phyloP scores from a whole-genome alignment of 1,284 basidiomycete genomes.

The Marasmius fiardii region DNA sequence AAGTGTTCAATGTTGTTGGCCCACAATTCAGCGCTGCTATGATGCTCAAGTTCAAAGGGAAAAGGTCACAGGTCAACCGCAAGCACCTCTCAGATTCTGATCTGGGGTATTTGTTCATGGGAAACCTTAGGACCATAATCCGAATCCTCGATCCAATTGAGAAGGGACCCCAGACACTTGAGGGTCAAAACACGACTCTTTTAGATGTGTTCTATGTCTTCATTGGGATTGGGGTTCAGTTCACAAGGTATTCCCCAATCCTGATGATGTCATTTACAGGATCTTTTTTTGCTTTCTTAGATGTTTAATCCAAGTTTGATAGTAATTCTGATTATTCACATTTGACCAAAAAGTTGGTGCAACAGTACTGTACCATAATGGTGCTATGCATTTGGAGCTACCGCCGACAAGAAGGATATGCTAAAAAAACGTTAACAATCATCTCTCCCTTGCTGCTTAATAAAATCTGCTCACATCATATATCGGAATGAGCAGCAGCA shows the following conservation, averaged over 20 bases:
- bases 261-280: not conserved
- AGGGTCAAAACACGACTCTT: conserved; percentile 10
- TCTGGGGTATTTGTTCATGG: not conserved
- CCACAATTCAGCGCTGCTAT: conserved; percentile 6
- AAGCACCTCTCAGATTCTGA: not conserved
- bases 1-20: conserved; percentile 11
- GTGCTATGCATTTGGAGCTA: not conserved
- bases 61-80: not conserved
- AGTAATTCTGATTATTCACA: not conserved
- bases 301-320: not conserved
- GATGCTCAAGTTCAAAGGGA: conserved; percentile 3
- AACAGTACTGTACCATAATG: not conserved
- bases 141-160: conserved; percentile 9
- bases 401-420: not conserved
- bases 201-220: conserved; percentile 13
- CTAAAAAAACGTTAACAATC: not conserved
- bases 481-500: not conserved
- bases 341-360: not conserved
- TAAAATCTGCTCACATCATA: not conserved
- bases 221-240: conserved; percentile 9
- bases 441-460: not conserved
- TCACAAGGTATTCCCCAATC: not conserved
- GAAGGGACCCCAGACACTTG: conserved; percentile 11
- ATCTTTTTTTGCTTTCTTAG: not conserved
- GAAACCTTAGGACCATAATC: not conserved